These are phyloP conservation scores for Platanus orientalis DNA, from an alignment of 164 flowering plant species.

Conservation along the genomic window DNA sequence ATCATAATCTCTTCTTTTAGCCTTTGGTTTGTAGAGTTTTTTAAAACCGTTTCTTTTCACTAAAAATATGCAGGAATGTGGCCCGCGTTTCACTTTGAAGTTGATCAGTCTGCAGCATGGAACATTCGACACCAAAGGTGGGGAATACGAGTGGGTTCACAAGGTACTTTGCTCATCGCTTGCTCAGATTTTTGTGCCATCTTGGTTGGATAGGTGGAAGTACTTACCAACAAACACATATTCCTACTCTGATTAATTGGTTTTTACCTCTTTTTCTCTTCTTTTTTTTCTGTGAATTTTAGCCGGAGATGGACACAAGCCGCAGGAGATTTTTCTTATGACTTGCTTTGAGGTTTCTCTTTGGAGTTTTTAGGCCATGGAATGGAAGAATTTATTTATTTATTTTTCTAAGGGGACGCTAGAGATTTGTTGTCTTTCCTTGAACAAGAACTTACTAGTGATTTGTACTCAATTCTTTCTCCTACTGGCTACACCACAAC, in stretches of 20 bases:
- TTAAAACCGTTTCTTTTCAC: neutral
- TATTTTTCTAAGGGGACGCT: too few relatives aligned
- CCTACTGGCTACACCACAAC: too few relatives aligned
- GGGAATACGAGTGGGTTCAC: constrained; percentile 97
- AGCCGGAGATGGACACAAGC: constrained; percentile 98
- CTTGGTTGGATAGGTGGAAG: neutral
- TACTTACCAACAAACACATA: too few relatives aligned
- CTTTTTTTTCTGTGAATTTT: constrained; percentile 2
- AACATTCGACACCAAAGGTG: constrained; percentile 92
- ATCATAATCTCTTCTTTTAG: neutral
- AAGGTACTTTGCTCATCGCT: constrained; percentile 48
- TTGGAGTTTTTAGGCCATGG: too few relatives aligned
- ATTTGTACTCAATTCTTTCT: too few relatives aligned
- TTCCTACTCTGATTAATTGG: neutral
- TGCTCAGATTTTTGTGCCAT: neutral
- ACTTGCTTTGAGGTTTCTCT: too few relatives aligned
- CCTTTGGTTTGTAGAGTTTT: too few relatives aligned
- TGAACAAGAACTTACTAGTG: too few relatives aligned
- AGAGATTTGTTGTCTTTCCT: too few relatives aligned
- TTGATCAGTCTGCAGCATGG: constrained; percentile 85
- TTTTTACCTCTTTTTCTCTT: neutral
- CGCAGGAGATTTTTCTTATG: constrained; percentile 90
- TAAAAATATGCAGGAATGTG: constrained; percentile 67
- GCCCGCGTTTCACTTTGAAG: constrained; percentile 88
- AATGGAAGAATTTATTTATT: too few relatives aligned